These are phyloP conservation scores for Mycena floridula DNA, from an alignment of 768 basidiomycete genomes.

Conservation along the genomic window DNA sequence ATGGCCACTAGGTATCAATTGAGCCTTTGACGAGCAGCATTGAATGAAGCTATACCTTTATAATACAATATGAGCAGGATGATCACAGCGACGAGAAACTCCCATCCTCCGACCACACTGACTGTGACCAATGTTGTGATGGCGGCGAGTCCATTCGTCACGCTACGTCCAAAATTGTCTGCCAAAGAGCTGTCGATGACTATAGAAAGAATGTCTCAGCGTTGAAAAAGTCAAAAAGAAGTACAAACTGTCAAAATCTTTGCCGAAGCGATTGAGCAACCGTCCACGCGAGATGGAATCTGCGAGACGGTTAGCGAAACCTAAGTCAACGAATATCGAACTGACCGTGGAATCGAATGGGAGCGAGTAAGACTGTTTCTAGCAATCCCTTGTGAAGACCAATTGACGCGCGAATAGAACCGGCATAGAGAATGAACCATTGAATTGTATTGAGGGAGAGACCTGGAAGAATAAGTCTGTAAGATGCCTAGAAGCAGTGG, in stretches of 20 bases:
- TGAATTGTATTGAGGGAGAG: constrained; percentile 54
- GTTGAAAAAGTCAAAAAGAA: constrained; percentile 2
- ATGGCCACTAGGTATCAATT: constrained; percentile 19
- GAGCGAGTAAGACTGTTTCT: constrained; percentile 78
- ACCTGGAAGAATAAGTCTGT: no score
- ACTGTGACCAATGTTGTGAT: constrained; percentile 68
- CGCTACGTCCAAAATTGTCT: constrained; percentile 80
- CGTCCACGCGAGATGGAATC: constrained; percentile 85
- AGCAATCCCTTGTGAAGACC: constrained; percentile 70
- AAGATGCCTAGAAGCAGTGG: no score
- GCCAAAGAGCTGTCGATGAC: constrained; percentile 80
- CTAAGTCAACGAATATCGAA: background rate
- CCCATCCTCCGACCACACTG: constrained; percentile 70
- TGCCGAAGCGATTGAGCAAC: constrained; percentile 78
- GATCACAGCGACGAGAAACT: constrained; percentile 59
- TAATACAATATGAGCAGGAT: constrained; percentile 53
- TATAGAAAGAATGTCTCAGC: constrained; percentile 18
- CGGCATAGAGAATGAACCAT: constrained; percentile 72
- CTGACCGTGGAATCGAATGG: constrained; percentile 77
- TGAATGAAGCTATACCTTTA: background rate
- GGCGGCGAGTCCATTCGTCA: constrained; percentile 65
- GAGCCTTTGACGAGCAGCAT: background rate
- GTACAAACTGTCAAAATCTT: constrained; percentile 74
- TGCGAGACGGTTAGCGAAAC: no score
- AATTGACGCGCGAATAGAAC: constrained; percentile 77